phyloP scores from a whole-genome alignment of 2,329 filamentous ascomycete species.

The Dothideomycetes sp. region DNA sequence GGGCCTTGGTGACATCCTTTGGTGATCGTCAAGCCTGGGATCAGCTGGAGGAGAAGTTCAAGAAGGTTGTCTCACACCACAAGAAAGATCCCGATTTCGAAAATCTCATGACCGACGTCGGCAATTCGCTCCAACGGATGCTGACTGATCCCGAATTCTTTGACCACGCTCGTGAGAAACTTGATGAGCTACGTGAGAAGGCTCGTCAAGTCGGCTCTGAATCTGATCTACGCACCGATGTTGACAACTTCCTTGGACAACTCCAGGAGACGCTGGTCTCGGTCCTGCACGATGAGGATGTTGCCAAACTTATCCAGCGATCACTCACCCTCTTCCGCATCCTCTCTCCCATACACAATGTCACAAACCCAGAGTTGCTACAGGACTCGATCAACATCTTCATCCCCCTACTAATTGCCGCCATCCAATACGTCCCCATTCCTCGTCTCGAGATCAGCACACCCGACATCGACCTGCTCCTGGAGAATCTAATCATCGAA shows the following conservation, averaged over 20 bases:
- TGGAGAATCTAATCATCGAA: slow-evolving; percentile 86
- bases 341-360: slow-evolving; percentile 55
- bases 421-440: slow-evolving; percentile 80
- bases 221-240: slow-evolving; percentile 60
- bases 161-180: slow-evolving; percentile 60
- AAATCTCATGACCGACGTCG: slow-evolving; percentile 61
- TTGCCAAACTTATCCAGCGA: slow-evolving; percentile 60
- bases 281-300: slow-evolving; percentile 60
- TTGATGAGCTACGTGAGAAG: slow-evolving; percentile 50
- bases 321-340: slow-evolving; percentile 59
- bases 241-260: slow-evolving; percentile 64
- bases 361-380: slow-evolving; percentile 62
- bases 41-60: slow-evolving; percentile 58
- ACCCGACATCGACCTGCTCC: slow-evolving; percentile 71
- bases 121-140: slow-evolving; percentile 67
- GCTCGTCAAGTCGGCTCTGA: slow-evolving; percentile 51
- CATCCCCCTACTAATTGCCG: slow-evolving; percentile 64
- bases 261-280: slow-evolving; percentile 58
- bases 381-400: slow-evolving; percentile 72
- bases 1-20: slow-evolving; percentile 70
- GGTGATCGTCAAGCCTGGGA: slow-evolving; percentile 68
- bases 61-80: slow-evolving; percentile 63
- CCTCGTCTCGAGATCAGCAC: slow-evolving; percentile 80
- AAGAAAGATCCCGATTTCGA: slow-evolving; percentile 77
- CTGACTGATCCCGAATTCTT: slow-evolving; percentile 81